phyloP scores from a whole-genome alignment of 495 filamentous ascomycete species.

The Penicillium malachiteum region DNA sequence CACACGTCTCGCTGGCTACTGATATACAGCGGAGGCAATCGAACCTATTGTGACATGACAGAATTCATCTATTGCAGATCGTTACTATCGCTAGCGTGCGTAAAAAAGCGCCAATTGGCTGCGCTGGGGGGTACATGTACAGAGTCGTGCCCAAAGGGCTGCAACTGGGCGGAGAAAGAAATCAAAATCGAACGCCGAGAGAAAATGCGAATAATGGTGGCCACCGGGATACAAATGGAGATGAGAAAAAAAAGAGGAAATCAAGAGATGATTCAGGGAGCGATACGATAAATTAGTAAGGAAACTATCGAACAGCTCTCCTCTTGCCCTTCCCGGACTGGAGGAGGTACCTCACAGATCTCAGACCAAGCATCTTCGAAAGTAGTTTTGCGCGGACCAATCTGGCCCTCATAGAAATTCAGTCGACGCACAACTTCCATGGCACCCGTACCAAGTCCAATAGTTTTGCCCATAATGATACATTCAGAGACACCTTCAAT shows the following conservation, averaged over 20 bases:
- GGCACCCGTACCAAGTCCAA: conserved; percentile 86
- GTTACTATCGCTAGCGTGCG: conserved; percentile 22
- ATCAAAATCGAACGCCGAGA: conserved; percentile 24
- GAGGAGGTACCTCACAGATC: conserved; percentile 26
- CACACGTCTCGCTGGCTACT: not conserved
- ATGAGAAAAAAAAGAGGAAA: not conserved
- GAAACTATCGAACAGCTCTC: conserved; percentile 17
- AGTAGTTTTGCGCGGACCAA: conserved; percentile 60
- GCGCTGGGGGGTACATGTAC: conserved; percentile 25
- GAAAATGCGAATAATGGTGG: conserved; percentile 17
- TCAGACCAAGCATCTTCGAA: conserved; percentile 77
- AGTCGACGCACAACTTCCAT: conserved; percentile 82
- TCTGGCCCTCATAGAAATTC: conserved; percentile 62
- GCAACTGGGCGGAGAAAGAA: conserved; percentile 6
- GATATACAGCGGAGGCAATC: not conserved
- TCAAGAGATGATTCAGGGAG: not conserved
- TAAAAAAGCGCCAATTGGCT: conserved; percentile 12
- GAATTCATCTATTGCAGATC: conserved; percentile 15
- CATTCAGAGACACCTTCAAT: conserved; percentile 95
- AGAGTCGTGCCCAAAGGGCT: conserved; percentile 12
- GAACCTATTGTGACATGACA: not conserved
- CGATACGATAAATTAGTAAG: not conserved
- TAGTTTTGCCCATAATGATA: conserved; percentile 96
- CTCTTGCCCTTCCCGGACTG: conserved; percentile 22
- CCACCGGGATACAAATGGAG: not conserved